Percentiles rank a stretch among this genome's conserved stretches.
phyloP scores from a whole-genome alignment of 1,284 basidiomycete genomes.

The Ceratorhiza oryzae-sativae region DNA sequence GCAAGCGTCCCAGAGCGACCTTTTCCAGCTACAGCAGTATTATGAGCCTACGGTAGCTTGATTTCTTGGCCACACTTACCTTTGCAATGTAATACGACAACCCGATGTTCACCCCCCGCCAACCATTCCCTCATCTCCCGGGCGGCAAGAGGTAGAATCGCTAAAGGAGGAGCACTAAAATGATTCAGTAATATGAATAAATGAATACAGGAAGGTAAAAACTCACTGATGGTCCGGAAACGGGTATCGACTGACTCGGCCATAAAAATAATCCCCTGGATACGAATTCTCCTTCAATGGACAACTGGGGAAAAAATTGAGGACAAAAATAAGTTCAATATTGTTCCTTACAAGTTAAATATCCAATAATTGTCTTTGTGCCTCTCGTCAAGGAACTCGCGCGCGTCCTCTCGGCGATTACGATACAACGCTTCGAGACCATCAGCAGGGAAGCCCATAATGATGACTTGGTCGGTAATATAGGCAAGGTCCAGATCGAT shows the following conservation, averaged over 20 bases:
- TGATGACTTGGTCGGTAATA: slow-evolving; percentile 79
- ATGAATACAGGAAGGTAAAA: slow-evolving; percentile 1
- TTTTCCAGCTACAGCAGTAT: slow-evolving; percentile 65
- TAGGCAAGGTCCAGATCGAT: slow-evolving; percentile 82
- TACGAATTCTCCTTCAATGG: slow-evolving; percentile 78
- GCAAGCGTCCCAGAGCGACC: slow-evolving; percentile 84
- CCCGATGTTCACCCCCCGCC: slow-evolving; percentile 67
- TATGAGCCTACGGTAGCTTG: slow-evolving; percentile 1
- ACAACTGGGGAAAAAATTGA: slow-evolving; percentile 54
- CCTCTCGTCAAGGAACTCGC: slow-evolving; percentile 75
- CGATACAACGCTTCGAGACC: slow-evolving; percentile 84
- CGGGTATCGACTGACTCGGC: slow-evolving; percentile 81
- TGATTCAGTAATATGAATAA: slow-evolving; percentile 43
- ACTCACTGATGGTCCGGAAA: slow-evolving; percentile 88
- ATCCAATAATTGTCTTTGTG: slow-evolving; percentile 82
- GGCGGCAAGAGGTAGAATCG: slow-evolving; percentile 76
- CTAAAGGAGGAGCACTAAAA: slow-evolving; percentile 80
- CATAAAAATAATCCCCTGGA: slow-evolving; percentile 64
- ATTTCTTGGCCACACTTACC: slow-evolving; percentile 53
- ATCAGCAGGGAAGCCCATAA: slow-evolving; percentile 88
- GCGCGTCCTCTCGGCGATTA: slow-evolving; percentile 79
- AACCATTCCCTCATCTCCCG: slow-evolving; percentile 84
- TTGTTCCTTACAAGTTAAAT: slow-evolving; percentile 70
- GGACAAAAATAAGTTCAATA: background rate
- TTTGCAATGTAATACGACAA: slow-evolving; percentile 90